These are phyloP conservation scores for Rhododendron ovatum DNA, from an alignment of 148 eudicot species.

Conservation along the genomic window DNA sequence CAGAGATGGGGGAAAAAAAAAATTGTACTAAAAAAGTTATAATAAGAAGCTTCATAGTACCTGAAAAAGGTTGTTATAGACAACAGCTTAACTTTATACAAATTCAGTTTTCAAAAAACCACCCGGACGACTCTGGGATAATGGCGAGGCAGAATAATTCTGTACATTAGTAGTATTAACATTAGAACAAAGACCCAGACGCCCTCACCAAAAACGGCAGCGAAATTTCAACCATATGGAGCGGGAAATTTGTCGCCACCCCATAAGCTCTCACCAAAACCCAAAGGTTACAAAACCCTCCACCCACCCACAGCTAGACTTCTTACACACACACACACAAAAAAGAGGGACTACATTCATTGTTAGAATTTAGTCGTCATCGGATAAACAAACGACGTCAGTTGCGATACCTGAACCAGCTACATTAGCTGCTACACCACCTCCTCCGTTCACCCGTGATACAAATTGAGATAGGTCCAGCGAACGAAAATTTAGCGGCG, in stretches of 20 bases:
- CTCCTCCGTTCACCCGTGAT: slow-evolving; percentile 12
- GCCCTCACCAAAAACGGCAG: neutral
- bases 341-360: neutral
- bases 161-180: neutral
- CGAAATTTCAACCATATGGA: neutral
- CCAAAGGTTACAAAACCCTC: neutral
- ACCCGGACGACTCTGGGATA: neutral
- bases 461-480: slow-evolving; percentile 24
- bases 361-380: slow-evolving; percentile 41
- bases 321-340: neutral
- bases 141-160: neutral
- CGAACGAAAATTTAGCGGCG: slow-evolving; percentile 9
- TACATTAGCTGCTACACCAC: slow-evolving; percentile 14
- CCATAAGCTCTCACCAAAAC: neutral
- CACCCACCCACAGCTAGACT: neutral
- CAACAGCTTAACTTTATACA: neutral
- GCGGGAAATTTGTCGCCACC: neutral
- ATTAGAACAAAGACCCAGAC: neutral
- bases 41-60: neutral
- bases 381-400: slow-evolving; percentile 53
- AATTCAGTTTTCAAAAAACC: neutral
- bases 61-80: neutral
- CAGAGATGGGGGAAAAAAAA: neutral
- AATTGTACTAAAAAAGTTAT: neutral
- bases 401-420: slow-evolving; percentile 11